Base-by-base conservation (phyloP, 2,329 filamentous ascomycete species). In the Sporothrix humicola region DNA sequence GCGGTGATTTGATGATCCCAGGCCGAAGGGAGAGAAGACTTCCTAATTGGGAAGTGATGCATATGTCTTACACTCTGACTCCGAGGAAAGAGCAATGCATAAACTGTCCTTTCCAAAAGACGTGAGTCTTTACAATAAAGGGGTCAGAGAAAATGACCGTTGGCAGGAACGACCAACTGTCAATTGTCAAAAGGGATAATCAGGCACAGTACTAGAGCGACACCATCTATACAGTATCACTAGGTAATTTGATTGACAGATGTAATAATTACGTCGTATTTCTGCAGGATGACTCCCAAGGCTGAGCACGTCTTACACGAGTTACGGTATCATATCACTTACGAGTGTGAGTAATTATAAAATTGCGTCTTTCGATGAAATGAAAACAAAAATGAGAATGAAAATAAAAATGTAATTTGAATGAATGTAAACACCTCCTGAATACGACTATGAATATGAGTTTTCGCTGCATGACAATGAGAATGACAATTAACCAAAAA, bases 1-100 rank as follows among this genome's bases (percentile, higher is more conserved):
- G 3, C 31, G 69, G 69, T 42, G 42, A 26, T 71, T 71, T 59
- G 42, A 71, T 71, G 54, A 50, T 71, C 69, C 69, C 69, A 71
- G 54, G n/a, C 69, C 69, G 69, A 71, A 46, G 10, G 20, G 42
- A 10, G 37, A n/a, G 46, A n/a, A 23, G 69, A 50, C 54, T 71
- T 71, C 69, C 69, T 59, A 20, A 17, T 71, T 61, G 37, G 69
- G 69, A 71, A 61, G 54, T 48, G 69, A 50, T 23, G 20, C 54
- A 31, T 50, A 42, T 54, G 69, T 59, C 69, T 71, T 71, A 61
- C 68, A 70, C 68, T 59, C 9, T 44, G 26, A 70, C 26, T 46
- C 54, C 44, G 20, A 37, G 42, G 50, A 50, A 69, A 42, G 10
- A 23, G 66, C 31, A 56, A 69, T 5, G 10, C 20, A 12, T 7